Base-by-base conservation (phyloP, 768 basidiomycete species). In the Naganishia vaughanmartiniae region DNA sequence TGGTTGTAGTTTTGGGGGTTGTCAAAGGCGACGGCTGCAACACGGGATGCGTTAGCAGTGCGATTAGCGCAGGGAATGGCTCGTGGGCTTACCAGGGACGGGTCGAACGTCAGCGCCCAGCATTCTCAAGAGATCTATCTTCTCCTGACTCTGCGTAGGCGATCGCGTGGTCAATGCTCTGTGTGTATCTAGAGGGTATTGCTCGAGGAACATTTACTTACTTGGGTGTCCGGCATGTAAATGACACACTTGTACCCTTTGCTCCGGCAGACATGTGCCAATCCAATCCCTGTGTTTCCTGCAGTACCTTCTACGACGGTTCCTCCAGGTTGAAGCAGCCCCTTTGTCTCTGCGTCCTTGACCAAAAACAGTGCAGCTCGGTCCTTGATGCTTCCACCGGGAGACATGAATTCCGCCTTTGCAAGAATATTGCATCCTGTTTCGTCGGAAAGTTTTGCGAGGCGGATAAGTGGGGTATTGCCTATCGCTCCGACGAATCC, bases 401-500 rank as follows among this genome's bases (percentile, higher is more conserved):
- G 96, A 77, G 97, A 97, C 83, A 96, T 93, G 78, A 96, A 94
- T 82, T 99, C 96, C 24, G 96, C 92, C 80, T 99, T 97, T n/a
- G 91, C 94, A 57, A 89, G 88, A 72, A 97, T 92, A 65, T 87
- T 86, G 67, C 87, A 88, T 19, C 93, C 93, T 0, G 88, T 91
- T 78, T 86, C 87, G 74, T 92, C 87, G 12, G 92, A 96, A 10
- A 96, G 84, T 17, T 82, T 82, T 80, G 91, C 88, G 66, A 97
- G 85, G 73, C 88, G 87, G 71, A 97, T 93, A 54, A 97, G 84
- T 68, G 95, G 95, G 0, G 95, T 98, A 82, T 93, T 93, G 73
- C 71, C 95, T 54, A 98, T 86, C 31, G 93, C 89, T 6, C 89
- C 92, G 12, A 86, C 87, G 82, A 98, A 93, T 55, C 94, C 92